phyloP scores from a whole-genome alignment of 2,329 filamentous ascomycete genomes.

The Hymenoscyphus repandus region DNA sequence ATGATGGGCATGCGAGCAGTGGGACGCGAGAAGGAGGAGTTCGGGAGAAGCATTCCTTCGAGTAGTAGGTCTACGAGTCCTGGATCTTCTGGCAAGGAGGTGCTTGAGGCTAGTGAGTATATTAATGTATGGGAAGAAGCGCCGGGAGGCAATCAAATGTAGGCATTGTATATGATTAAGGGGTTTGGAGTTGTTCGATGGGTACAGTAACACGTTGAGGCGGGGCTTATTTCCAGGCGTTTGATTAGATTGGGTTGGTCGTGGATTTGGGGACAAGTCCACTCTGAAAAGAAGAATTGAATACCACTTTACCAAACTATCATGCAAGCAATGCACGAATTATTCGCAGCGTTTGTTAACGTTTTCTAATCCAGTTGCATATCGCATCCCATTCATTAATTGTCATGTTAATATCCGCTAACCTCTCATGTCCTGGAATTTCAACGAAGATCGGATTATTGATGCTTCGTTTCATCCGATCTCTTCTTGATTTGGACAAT shows the following conservation, averaged over 20 bases:
- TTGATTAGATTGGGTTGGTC: neutral
- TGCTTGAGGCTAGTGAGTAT: slow-evolving; percentile 25
- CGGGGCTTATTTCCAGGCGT: neutral
- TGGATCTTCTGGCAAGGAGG: slow-evolving; percentile 1
- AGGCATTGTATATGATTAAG: neutral
- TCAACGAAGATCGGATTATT: too few species aligned
- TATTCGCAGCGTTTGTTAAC: too few species aligned
- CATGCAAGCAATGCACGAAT: too few species aligned
- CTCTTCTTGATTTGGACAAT: too few species aligned
- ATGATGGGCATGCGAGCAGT: slow-evolving; percentile 76
- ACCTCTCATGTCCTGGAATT: too few species aligned
- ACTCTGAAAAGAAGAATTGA: too few species aligned
- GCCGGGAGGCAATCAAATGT: too few species aligned
- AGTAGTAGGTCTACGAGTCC: slow-evolving; percentile 14
- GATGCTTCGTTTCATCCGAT: too few species aligned
- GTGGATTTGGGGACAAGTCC: slow-evolving; percentile 47
- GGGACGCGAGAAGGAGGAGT: slow-evolving; percentile 9
- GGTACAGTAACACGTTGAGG: neutral
- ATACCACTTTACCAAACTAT: too few species aligned
- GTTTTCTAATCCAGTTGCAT: too few species aligned
- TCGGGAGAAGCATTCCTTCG: slow-evolving; percentile 3
- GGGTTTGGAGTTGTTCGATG: neutral
- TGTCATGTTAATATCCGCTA: too few species aligned
- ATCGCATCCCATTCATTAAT: too few species aligned
- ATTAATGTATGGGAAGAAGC: slow-evolving; percentile 19